Percentiles rank a stretch among this genome's conserved stretches.
Evolutionary conservation across 2,329 filamentous ascomycete genomes (phyloP).

Genomic region (Phyllosticta citriasiana): DNA sequence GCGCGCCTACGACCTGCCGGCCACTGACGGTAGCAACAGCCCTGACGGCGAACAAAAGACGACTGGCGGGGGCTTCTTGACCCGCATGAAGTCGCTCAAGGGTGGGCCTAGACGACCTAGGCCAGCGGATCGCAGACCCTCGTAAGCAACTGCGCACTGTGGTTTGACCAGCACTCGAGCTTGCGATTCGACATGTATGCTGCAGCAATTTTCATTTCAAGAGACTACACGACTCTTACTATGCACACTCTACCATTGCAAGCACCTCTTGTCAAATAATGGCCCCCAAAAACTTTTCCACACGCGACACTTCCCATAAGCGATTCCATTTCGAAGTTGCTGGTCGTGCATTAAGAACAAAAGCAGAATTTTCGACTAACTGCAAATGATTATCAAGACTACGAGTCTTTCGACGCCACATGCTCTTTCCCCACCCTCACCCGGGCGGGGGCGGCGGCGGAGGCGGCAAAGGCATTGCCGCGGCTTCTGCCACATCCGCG

Average conservation of each 20-base stretch:
- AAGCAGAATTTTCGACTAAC: background rate
- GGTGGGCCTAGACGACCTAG: conserved; percentile 23
- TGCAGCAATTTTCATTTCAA: background rate
- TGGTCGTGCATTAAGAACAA: background rate
- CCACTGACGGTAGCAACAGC: background rate
- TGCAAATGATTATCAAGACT: background rate
- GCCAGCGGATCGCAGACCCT: conserved; percentile 19
- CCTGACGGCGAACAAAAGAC: conserved; percentile 1
- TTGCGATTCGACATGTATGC: background rate
- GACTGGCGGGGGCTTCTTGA: conserved; percentile 1
- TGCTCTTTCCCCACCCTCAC: background rate
- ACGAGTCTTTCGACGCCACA: background rate
- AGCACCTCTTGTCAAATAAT: background rate
- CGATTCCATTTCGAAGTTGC: background rate
- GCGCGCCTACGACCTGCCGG: background rate
- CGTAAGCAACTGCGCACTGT: conserved; percentile 2
- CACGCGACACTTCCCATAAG: background rate
- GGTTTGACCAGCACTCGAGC: background rate
- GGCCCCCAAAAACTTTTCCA: background rate
- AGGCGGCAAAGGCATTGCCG: background rate
- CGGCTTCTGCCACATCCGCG: background rate
- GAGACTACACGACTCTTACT: background rate
- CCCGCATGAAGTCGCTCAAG: conserved; percentile 25
- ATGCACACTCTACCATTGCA: background rate
- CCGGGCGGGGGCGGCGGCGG: background rate